Evolutionary conservation across 305 asterid genomes (phyloP).

Genomic region (Fraxinus angustifolia): DNA sequence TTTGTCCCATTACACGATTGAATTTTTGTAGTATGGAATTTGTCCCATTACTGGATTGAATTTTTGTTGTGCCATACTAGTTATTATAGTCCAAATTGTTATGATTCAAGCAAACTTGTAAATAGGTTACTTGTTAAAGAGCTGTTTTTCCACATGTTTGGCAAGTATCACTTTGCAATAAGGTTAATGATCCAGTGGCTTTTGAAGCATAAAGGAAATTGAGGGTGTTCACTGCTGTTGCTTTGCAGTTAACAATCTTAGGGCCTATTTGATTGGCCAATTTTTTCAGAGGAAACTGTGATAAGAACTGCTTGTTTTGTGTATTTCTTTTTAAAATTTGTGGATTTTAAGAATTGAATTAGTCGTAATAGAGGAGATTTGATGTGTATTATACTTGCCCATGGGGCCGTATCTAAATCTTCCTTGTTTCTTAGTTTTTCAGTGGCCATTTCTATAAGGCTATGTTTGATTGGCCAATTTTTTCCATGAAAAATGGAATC

Average conservation of each 20-base stretch:
- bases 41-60: neutral
- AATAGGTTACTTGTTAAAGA: neutral
- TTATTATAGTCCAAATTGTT: neutral
- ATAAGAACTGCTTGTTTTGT: slow-evolving; percentile 30
- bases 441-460: neutral
- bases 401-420: neutral
- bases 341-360: slow-evolving; percentile 30
- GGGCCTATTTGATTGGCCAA: too few relatives aligned
- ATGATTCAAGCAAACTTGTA: neutral
- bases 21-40: neutral
- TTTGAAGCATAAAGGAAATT: neutral
- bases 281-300: slow-evolving; percentile 24
- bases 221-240: neutral
- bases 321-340: slow-evolving; percentile 1
- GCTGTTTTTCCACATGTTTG: neutral
- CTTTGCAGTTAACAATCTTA: neutral
- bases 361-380: slow-evolving; percentile 18
- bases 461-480: too few relatives aligned
- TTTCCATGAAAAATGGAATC: too few relatives aligned
- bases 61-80: slow-evolving; percentile 3
- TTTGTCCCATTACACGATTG: neutral
- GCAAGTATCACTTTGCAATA: neutral
- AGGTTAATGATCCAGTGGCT: neutral
- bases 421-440: neutral
- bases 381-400: slow-evolving; percentile 21